Evolutionary conservation across 306 rosid species (phyloP).

Genomic region (Alnus rubra): DNA sequence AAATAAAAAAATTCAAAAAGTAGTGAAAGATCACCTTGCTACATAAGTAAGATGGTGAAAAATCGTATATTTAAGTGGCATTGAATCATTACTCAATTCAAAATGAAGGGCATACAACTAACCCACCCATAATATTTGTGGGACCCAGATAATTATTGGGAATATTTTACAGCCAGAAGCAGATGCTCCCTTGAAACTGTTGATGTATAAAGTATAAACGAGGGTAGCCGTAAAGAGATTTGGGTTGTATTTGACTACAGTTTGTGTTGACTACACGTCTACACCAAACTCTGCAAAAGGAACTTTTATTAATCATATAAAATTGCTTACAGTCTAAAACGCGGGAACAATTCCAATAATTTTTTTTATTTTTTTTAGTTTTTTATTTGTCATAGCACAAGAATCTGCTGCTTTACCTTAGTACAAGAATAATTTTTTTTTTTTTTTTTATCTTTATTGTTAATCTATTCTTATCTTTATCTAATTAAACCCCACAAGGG

Average conservation of each 20-base stretch:
- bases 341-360: too few relatives aligned
- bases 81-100: too few relatives aligned
- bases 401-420: background rate
- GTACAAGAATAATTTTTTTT: too few relatives aligned
- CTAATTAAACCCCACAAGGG: slow-evolving; percentile 11
- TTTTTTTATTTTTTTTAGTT: background rate
- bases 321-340: background rate
- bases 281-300: background rate
- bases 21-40: too few relatives aligned
- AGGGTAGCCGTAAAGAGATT: background rate
- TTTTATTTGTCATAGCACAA: background rate
- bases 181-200: background rate
- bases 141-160: background rate
- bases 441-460: background rate
- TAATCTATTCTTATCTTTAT: background rate
- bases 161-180: background rate
- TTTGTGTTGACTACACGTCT: background rate
- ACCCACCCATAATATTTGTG: too few relatives aligned
- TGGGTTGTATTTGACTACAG: background rate
- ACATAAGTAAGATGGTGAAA: too few relatives aligned
- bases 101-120: too few relatives aligned
- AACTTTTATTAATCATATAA: background rate
- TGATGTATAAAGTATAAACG: background rate
- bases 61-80: too few relatives aligned
- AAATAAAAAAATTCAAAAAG: too few relatives aligned